Evolutionary conservation across 192 early-diverging fungal species (phyloP), one percentile per base, ranked within the genome.

Genomic region (Powellomyces hirtus): DNA sequence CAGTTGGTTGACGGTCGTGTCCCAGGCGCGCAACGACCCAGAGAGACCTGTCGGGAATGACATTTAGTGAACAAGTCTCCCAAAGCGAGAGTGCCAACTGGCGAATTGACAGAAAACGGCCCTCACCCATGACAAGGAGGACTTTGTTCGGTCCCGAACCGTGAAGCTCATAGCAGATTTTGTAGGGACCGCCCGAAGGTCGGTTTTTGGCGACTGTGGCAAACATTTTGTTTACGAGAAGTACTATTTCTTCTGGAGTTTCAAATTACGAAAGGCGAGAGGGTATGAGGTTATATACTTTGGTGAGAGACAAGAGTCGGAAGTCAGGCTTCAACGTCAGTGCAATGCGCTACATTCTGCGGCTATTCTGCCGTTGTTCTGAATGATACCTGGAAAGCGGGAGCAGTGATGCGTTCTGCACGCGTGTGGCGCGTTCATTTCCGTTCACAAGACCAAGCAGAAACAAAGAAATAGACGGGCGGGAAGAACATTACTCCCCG

Each of bases 131-230:
- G 8, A 95, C 74, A 29, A 93, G 74, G 24, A 92, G 69, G 4
- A 95, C 71, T 63, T 86, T 85, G 38, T 82, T 81, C 2, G 86
- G 84, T 0, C 91, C 91, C 2, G 64, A 81, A 26, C 93, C 93
- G 66, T 87, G 86, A 34, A 88, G 79, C 72, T 92, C 89, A 72
- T 92, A 92, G 79, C 92, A 92, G 3, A 95, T 46, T 55, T 82
- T 57, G 67, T 60, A 59, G 1, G 67, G 67, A 16, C 67, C 67
- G 31, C 67, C 67, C 14, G 67, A 50, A 20, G 67, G 56, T 8
- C 65, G 51, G 14, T 40, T 27, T 1, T 59, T 13, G 30, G 67
- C 56, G 37, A 69, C 55, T 14, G 67, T 69, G 5, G 53, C 53
- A 27, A 27, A 56, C 53, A 42, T 42, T 42, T n/a, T n/a, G n/a